Conservation (phyloP, 345 rosid species). For the Citrus inodora region DNA sequence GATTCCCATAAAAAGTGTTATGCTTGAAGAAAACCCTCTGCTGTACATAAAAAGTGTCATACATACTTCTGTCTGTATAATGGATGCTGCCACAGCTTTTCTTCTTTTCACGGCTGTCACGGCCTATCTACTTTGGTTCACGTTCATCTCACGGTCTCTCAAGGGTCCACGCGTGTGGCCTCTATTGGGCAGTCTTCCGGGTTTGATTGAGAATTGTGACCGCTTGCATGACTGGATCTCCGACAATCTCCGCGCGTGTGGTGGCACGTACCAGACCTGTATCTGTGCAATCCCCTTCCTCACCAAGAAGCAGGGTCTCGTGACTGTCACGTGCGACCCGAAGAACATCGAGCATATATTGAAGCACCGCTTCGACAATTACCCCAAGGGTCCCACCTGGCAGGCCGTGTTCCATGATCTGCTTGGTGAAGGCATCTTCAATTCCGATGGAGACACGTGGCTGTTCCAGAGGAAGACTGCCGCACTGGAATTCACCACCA, state of each 20-base stretch:
- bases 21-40: neutral
- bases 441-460: conserved; percentile 95
- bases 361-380: conserved; percentile 80
- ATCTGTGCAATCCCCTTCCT: conserved; percentile 84
- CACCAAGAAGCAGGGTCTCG: conserved; percentile 83
- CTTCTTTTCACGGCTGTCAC: conserved; percentile 62
- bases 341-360: conserved; percentile 81
- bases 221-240: conserved; percentile 97
- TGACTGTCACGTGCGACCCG: conserved; percentile 96
- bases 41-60: neutral
- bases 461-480: conserved; percentile 93
- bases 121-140: conserved; percentile 80
- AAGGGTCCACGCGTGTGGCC: conserved; percentile 96
- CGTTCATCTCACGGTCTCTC: conserved; percentile 74
- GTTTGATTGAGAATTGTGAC: conserved; percentile 78
- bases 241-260: conserved; percentile 86
- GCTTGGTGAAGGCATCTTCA: conserved; percentile 89
- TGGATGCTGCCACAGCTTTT: conserved; percentile 67
- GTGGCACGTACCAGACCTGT: conserved; percentile 98
- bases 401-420: conserved; percentile 93
- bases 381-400: conserved; percentile 99
- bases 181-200: conserved; percentile 87
- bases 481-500: conserved; percentile 92
- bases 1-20: neutral
- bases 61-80: neutral